Evolutionary conservation across 176 grass and related monocot species (phyloP).

Genomic region (Phragmites australis): DNA sequence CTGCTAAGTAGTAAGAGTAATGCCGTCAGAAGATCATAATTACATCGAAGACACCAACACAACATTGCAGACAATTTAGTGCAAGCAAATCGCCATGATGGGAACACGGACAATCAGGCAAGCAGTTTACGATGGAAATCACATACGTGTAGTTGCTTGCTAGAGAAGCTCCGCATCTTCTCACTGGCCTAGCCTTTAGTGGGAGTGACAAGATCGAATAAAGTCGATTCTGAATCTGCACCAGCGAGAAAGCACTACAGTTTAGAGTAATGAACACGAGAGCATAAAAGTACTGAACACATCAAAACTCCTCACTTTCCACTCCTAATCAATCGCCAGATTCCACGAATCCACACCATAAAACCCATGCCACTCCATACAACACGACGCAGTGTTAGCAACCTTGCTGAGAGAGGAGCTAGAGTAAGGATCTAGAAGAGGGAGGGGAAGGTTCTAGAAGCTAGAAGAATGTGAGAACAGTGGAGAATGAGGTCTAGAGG

Average conservation of each 20-base stretch:
- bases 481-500: too few relatives aligned
- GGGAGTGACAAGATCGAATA: slow-evolving; percentile 45
- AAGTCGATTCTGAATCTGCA: slow-evolving; percentile 57
- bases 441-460: too few relatives aligned
- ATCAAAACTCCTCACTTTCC: not conserved
- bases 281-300: slow-evolving; percentile 2
- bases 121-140: slow-evolving; percentile 23
- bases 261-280: not conserved
- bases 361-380: too few relatives aligned
- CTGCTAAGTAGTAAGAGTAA: slow-evolving; percentile 40
- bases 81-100: not conserved
- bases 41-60: not conserved
- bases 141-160: slow-evolving; percentile 66
- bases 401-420: too few relatives aligned
- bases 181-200: slow-evolving; percentile 30
- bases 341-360: not conserved
- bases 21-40: slow-evolving; percentile 23
- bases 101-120: not conserved
- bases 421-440: too few relatives aligned
- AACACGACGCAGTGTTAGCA: too few relatives aligned
- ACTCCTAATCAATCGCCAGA: not conserved
- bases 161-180: slow-evolving; percentile 57
- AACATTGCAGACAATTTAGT: not conserved
- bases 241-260: not conserved
- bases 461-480: too few relatives aligned